These are phyloP conservation scores for Leersia perrieri DNA, from an alignment of 176 grass and related monocot species.

Conservation along the genomic window DNA sequence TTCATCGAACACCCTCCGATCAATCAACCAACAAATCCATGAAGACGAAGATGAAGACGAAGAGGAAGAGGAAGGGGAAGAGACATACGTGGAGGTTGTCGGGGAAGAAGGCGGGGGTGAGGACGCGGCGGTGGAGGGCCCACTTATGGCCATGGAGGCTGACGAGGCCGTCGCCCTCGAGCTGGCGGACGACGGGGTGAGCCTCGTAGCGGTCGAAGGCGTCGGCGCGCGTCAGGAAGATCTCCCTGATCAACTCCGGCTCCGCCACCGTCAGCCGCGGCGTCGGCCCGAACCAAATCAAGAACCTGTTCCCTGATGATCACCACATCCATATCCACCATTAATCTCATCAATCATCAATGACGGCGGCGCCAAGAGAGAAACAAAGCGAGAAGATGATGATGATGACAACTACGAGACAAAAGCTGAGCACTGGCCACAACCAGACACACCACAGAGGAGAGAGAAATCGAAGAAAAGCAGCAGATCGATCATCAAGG, in stretches of 20 bases:
- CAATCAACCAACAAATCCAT: no score
- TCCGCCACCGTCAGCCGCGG: conserved; percentile 69
- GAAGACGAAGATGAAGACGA: neutral
- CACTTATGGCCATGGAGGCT: conserved; percentile 79
- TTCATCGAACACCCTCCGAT: neutral
- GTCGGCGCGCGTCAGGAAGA: conserved; percentile 61
- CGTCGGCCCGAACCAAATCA: conserved; percentile 93
- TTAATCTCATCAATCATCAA: neutral
- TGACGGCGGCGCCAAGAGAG: conserved; percentile 3
- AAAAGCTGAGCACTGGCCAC: conserved; percentile 57
- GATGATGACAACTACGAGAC: conserved; percentile 71
- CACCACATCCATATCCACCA: neutral
- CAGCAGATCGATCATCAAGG: conserved; percentile 50
- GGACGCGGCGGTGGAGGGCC: conserved; percentile 76
- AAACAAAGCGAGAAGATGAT: conserved; percentile 22
- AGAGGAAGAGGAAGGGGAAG: neutral
- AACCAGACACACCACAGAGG: conserved; percentile 24
- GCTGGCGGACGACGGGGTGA: conserved; percentile 75
- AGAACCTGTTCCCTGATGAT: conserved; percentile 57
- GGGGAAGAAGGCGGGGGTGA: conserved; percentile 61
- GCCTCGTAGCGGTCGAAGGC: conserved; percentile 88
- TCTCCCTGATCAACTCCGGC: conserved; percentile 78
- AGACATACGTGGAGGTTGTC: conserved; percentile 77
- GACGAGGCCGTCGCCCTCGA: conserved; percentile 84
- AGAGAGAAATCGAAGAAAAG: conserved; percentile 11